Evolutionary conservation across 225 moss, liverwort and hornwort genomes (phyloP).

Genomic region (Takakia lepidozioides): DNA sequence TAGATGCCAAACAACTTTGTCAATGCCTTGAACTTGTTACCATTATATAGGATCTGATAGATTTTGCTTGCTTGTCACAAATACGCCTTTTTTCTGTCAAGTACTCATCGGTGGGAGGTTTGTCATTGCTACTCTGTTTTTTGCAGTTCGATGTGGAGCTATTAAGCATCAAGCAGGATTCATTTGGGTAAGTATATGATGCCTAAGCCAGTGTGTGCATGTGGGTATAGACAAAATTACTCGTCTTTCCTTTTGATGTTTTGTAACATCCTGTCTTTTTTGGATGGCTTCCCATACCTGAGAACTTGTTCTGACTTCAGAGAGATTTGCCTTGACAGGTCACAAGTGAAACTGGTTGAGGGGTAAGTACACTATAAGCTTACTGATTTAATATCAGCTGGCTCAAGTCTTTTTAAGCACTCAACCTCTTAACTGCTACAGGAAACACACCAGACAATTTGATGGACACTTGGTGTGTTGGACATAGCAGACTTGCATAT

Average conservation of each 20-base stretch:
- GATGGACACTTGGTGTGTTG: too few relatives aligned
- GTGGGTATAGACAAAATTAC: too few relatives aligned
- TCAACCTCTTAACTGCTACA: too few relatives aligned
- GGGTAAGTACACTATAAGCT: constrained; percentile 39
- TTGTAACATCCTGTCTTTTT: background rate
- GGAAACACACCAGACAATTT: too few relatives aligned
- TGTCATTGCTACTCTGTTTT: background rate
- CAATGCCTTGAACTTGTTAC: too few relatives aligned
- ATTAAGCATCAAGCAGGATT: constrained; percentile 51
- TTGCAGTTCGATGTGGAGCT: constrained; percentile 58
- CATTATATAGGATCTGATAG: too few relatives aligned
- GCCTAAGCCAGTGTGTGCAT: background rate
- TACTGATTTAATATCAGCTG: too few relatives aligned
- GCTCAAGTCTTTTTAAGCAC: too few relatives aligned
- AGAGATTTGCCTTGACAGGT: constrained; percentile 34
- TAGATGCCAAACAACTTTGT: too few relatives aligned
- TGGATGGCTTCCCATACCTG: background rate
- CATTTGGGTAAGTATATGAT: constrained; percentile 24
- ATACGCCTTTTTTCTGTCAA: background rate
- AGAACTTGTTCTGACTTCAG: constrained; percentile 5
- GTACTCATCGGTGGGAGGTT: background rate
- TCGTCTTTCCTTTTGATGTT: too few relatives aligned
- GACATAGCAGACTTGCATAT: too few relatives aligned
- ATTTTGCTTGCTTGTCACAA: background rate
- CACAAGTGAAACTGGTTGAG: constrained; percentile 61